phyloP scores from a whole-genome alignment of 2,329 filamentous ascomycete genomes.

The Stagonosporopsis chrysanthemi region DNA sequence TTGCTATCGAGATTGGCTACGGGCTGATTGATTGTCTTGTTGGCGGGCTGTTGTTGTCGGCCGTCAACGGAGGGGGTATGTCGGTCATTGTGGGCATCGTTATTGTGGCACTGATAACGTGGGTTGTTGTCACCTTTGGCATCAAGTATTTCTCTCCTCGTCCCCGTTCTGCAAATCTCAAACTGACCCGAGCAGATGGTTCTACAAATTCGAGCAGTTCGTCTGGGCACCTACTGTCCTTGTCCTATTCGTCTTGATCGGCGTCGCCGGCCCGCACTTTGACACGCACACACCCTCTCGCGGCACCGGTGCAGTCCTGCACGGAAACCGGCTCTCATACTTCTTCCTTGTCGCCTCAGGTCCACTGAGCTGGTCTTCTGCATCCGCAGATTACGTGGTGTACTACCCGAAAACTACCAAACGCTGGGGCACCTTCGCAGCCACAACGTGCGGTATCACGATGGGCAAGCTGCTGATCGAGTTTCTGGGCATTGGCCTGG shows the following conservation, averaged over 20 bases:
- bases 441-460: slow-evolving; percentile 63
- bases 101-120: slow-evolving; percentile 55
- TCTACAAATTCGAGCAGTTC: slow-evolving; percentile 38
- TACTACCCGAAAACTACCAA: slow-evolving; percentile 66
- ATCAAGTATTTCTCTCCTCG: slow-evolving; percentile 18
- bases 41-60: slow-evolving; percentile 67
- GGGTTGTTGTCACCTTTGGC: slow-evolving; percentile 35
- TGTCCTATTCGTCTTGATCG: slow-evolving; percentile 38
- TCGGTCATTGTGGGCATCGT: slow-evolving; percentile 67
- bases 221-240: slow-evolving; percentile 37
- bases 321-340: slow-evolving; percentile 68
- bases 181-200: slow-evolving; percentile 16
- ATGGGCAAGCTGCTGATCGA: slow-evolving; percentile 66
- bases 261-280: slow-evolving; percentile 55
- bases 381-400: slow-evolving; percentile 70
- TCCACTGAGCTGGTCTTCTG: slow-evolving; percentile 66
- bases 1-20: slow-evolving; percentile 66
- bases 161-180: neutral
- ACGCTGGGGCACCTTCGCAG: slow-evolving; percentile 59
- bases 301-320: slow-evolving; percentile 58
- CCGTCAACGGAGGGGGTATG: slow-evolving; percentile 63
- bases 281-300: slow-evolving; percentile 59
- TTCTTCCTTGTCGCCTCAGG: slow-evolving; percentile 71
- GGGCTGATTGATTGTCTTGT: slow-evolving; percentile 66
- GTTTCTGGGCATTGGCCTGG: slow-evolving; percentile 67